Base-by-base conservation (phyloP, 106 monocot species). In the Gastrodia elata region DNA sequence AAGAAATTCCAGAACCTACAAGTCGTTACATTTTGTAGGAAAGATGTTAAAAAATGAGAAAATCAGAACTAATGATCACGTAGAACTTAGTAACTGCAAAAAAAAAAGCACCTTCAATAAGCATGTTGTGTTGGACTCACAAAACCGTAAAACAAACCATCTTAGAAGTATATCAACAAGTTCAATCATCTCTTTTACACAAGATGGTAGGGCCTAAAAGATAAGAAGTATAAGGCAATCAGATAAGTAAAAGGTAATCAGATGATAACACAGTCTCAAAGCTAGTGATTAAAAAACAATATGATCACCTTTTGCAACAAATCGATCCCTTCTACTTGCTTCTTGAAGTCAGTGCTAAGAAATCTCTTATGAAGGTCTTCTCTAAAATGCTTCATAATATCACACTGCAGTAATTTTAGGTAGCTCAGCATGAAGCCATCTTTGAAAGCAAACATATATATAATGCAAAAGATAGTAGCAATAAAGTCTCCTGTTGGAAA, bases 281-380 rank as follows among this genome's bases (percentile, higher is more conserved):
- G 27, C 36, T 25, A 65, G 2, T 26, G 43, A 34, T 26, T 5
- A 76, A 16, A 18, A 74, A 39, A 36, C 11, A 10, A 72, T 25
- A 75, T 38, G 22, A 41, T 1, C 35, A 98, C 98, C 93, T 91
- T 98, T 36, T 98, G 98, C 77, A 98, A 81, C 75, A 98, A 65
- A 38, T 98, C 98, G 75, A 98, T 78, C n/a, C 98, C 98, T 77
- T 98, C 93, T 11, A 98, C 87, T 85, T 98, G 98, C 85, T 91
- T 93, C 85, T 93, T 98, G 70, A 98, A 98, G 75, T 98, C 98
- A 30, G 85, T 73, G 77, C 93, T 93, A 59, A 90, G 70, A 70
- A 98, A 82, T 39, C 98, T 82, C 69, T 87, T 75, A 75, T 93
- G 85, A 39, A 98, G 78, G 59, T 98, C 98, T 82, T 98, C 98